Base-by-base conservation (phyloP, 192 early-diverging fungal genomes). In the Kappamyces sp. region DNA sequence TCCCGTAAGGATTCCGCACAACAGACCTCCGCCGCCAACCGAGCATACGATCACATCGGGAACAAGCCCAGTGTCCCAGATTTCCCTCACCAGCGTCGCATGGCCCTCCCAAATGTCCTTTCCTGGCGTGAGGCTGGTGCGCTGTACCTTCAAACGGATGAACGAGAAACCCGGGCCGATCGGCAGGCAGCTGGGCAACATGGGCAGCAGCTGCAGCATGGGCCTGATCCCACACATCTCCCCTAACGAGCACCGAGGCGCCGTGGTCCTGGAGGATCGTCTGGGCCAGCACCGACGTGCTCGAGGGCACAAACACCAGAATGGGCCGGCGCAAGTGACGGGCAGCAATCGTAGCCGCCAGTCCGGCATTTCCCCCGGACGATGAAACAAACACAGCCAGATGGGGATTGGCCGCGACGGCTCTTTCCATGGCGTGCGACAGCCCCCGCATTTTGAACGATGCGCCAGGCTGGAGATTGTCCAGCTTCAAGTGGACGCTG, bases 281-380 rank as follows among this genome's bases (percentile, higher is more conserved):
- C 9, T 41, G 47, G 34, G 65, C 64, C 22, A 46, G 6, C n/a
- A 12, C 4, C 4, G 61, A 45, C 11, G 67, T 73, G 3, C 60
- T 47, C 2, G 31, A 47, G 5, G 71, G 71, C n/a, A 69, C 59
- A 57, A 62, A 73, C 29, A 73, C 67, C 22, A 4, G 45, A 5
- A 37, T 35, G 4, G 39, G 4, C 0, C 63, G 31, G 36, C 37
- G n/a, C n/a, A 55, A 57, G 12, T 32, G 14, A 3, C 4, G 3
- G 1, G 45, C 57, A 33, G 62, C 67, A 2, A 61, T 7, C 3
- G 67, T 45, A 35, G 64, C 65, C n/a, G 71, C 63, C 54, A 73
- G 45, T 2, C 71, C 71, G 3, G 71, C 71, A 45, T 73, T 73
- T 0, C 71, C 71, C 0, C 71, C 71, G 5, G 71, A 73, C 9